Base-by-base conservation (phyloP, 441 rosid genomes). In the Jatropha podagrica region DNA sequence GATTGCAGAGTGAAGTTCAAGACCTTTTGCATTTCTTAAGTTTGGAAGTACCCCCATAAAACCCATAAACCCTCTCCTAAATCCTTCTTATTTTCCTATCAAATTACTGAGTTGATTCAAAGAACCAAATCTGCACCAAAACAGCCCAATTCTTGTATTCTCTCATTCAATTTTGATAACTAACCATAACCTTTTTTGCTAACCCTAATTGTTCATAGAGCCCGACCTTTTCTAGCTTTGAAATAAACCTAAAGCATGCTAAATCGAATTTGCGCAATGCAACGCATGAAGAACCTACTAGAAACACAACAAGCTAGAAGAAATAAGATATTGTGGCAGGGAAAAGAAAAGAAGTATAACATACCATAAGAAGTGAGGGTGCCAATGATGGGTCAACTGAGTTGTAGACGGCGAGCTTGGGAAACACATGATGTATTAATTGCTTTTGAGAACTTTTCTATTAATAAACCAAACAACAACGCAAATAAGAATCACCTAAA, bases 351-450 rank as follows among this genome's bases (percentile, higher is more conserved):
- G 60, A 74, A 42, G 67, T 6, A 20, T 54, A 65, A 13, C 86
- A 77, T 89, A 94, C 99, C 99, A 96, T 96, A 72, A 96, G 98
- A 80, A 96, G 99, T 74, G 99, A 96, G 26, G 98, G 99, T n/a
- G 99, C 99, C 82, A 96, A 81, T 27, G 99, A 96, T 58, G 99
- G 99, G 73, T 96, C 99, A 78, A 96, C 98, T 27, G 99, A 96
- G 79, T 96, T 96, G 87, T 96, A 96, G 46, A 96, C 99, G 12
- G 98, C 98, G 37, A 96, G 97, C 82, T 96, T 96, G 41, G 99
- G 99, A 77, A 96, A 96, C 61, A 96, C 98, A 65, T 92, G 96
- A 79, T 92, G 88, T 81, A 94, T 89, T 65, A 96, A 84, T 76
- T 96, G 99, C 85, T 87, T 94, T 89, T 90, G 95, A 32, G 99